Percentiles rank a stretch among this genome's conserved stretches.
phyloP scores from a whole-genome alignment of 2,329 filamentous ascomycete genomes.

The Pseudogymnoascus pannorum region DNA sequence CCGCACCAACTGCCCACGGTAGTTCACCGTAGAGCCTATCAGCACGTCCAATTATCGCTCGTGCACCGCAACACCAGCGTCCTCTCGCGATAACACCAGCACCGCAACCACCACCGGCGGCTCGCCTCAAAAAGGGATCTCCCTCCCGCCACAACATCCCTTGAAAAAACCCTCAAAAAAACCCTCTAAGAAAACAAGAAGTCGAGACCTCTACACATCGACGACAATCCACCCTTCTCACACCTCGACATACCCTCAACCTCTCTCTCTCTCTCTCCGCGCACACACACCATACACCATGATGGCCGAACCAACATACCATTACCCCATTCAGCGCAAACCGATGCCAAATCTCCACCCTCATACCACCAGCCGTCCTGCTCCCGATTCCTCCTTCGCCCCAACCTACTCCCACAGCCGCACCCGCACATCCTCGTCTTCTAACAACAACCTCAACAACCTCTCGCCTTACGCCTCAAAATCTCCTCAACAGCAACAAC shows the following conservation, averaged over 20 bases:
- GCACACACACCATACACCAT: neutral
- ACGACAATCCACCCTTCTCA: neutral
- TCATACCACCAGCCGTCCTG: constrained; percentile 21
- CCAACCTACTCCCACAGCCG: constrained; percentile 27
- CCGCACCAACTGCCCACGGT: neutral
- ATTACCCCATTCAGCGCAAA: constrained; percentile 8
- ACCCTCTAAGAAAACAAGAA: neutral
- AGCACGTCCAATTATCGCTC: neutral
- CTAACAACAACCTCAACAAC: constrained; percentile 33
- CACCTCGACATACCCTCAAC: neutral
- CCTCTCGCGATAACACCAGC: neutral
- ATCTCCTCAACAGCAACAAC: constrained; percentile 27
- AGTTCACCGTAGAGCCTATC: neutral
- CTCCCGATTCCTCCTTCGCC: constrained; percentile 16
- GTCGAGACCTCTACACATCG: neutral
- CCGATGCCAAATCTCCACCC: constrained; percentile 6
- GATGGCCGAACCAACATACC: constrained; percentile 3
- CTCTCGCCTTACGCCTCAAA: constrained; percentile 28
- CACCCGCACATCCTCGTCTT: constrained; percentile 34
- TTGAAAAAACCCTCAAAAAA: neutral
- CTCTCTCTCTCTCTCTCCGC: neutral
- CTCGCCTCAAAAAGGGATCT: neutral
- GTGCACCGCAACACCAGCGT: neutral
- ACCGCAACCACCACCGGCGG: neutral
- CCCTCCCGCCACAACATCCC: neutral